Base-by-base conservation (phyloP, 75 land plant genomes). In the Gnetum montanum region DNA sequence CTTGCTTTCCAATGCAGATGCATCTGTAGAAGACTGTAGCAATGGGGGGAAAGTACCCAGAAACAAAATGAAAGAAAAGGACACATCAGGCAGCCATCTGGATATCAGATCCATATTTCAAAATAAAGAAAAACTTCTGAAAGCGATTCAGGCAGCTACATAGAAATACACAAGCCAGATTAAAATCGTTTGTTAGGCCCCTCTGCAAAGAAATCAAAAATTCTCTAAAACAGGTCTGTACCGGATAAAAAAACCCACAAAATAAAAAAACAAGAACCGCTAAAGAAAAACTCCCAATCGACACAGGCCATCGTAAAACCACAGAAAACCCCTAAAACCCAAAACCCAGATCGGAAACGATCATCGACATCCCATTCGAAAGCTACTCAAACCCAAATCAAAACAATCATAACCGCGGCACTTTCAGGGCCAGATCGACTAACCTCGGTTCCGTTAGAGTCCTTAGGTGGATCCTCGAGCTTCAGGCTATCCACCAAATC, bases 401-500 rank as follows among this genome's bases (percentile, higher is more conserved):
- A n/a, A n/a, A n/a, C n/a, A n/a, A n/a, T n/a, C n/a, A n/a, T n/a
- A n/a, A n/a, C n/a, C n/a, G n/a, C n/a, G n/a, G n/a, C n/a, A n/a
- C n/a, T n/a, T n/a, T n/a, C n/a, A n/a, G n/a, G n/a, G 24, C 3
- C 11, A 52, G 55, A 52, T 52, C 35, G 16, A n/a, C 34, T 33
- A 31, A 52, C 55, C 36, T 52, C 33, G 35, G 36, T 7, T 25
- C 23, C 55, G 16, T 52, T 36, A 16, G 34, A 19, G 7, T 34
- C 8, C 10, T 52, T 31, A 3, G 23, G 36, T 6, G 20, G 55
- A 20, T 33, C 37, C 5, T 30, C 31, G 12, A 52, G 31, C 29
- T 33, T 52, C 2, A 52, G 37, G 13, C 22, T 52, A 18, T 52
- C 55, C 55, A 52, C 34, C 22, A 52, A 52, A 31, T 52, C 55